A percentile compares a stretch with the other conserved stretches of the same genome.
These are phyloP conservation scores for Botrytis sinoallii DNA, from an alignment of 2,329 filamentous ascomycete species.

Conservation along the genomic window DNA sequence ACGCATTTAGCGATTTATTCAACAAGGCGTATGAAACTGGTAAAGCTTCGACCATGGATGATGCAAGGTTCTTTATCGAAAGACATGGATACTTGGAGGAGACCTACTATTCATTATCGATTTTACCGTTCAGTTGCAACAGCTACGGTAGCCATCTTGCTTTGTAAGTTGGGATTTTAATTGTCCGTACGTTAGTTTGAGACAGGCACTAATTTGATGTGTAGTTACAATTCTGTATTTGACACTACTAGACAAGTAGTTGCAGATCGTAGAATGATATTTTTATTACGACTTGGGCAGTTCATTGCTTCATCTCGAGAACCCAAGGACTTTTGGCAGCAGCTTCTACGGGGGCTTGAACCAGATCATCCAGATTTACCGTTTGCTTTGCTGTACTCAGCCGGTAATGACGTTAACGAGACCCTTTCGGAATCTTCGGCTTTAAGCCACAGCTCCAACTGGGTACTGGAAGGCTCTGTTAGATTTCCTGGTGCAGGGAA, in stretches of 20 bases:
- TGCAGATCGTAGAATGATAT: slow-evolving; percentile 73
- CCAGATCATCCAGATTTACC: slow-evolving; percentile 73
- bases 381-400: slow-evolving; percentile 73
- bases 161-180: slow-evolving; percentile 24
- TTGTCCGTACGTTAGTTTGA: neutral
- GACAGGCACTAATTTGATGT: neutral
- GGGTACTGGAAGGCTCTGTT: slow-evolving; percentile 28
- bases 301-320: slow-evolving; percentile 68
- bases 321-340: slow-evolving; percentile 68
- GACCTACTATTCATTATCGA: slow-evolving; percentile 36
- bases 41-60: slow-evolving; percentile 29
- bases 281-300: slow-evolving; percentile 72
- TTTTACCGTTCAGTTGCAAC: slow-evolving; percentile 27
- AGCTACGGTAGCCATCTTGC: slow-evolving; percentile 22
- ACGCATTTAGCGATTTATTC: slow-evolving; percentile 35
- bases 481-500: slow-evolving; percentile 18
- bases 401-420: slow-evolving; percentile 55
- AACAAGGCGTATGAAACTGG: slow-evolving; percentile 33
- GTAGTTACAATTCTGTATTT: slow-evolving; percentile 62
- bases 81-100: slow-evolving; percentile 40
- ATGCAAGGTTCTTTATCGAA: slow-evolving; percentile 37
- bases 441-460: slow-evolving; percentile 23
- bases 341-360: slow-evolving; percentile 64
- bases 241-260: slow-evolving; percentile 76
- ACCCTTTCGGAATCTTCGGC: slow-evolving; percentile 27